A percentile compares a stretch with the other conserved stretches of the same genome.
These are phyloP conservation scores for Vickermania ingenoplastis DNA, from an alignment of 208 protist species.

Conservation along the genomic window DNA sequence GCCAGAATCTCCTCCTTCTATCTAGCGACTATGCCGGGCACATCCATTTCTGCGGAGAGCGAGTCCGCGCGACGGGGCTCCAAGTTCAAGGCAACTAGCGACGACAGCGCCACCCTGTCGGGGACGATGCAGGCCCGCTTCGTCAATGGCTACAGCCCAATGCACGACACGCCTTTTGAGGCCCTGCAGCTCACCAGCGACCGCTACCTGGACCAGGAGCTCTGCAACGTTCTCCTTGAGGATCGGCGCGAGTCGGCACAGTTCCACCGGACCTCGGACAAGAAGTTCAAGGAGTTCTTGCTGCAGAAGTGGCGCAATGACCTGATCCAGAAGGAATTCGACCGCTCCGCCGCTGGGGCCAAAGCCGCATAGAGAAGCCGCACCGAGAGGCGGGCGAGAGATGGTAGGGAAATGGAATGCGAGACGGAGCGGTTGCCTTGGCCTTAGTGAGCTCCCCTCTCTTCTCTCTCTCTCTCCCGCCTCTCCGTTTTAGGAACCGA, in stretches of 20 bases:
- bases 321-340: slow-evolving; percentile 1
- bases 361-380: too few species aligned
- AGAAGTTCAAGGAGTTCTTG: slow-evolving; percentile 22
- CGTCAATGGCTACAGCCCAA: slow-evolving; percentile 37
- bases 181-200: slow-evolving; percentile 19
- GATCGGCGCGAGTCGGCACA: slow-evolving; percentile 29
- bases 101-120: slow-evolving; percentile 13
- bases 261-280: slow-evolving; percentile 39
- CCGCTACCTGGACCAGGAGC: slow-evolving; percentile 33
- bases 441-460: too few species aligned
- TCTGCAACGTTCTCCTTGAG: slow-evolving; percentile 37
- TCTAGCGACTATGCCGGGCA: too few species aligned
- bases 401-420: too few species aligned
- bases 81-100: background rate
- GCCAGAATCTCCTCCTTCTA: too few species aligned
- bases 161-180: slow-evolving; percentile 29
- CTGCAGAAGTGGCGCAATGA: slow-evolving; percentile 2
- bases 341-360: too few species aligned
- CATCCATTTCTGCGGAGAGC: too few species aligned
- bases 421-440: too few species aligned
- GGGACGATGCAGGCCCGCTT: slow-evolving; percentile 32
- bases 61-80: too few species aligned
- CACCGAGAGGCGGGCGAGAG: too few species aligned
- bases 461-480: too few species aligned
- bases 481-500: too few species aligned